Base-by-base conservation (phyloP, 2,329 filamentous ascomycete species). In the Lecanicillium sp. region DNA sequence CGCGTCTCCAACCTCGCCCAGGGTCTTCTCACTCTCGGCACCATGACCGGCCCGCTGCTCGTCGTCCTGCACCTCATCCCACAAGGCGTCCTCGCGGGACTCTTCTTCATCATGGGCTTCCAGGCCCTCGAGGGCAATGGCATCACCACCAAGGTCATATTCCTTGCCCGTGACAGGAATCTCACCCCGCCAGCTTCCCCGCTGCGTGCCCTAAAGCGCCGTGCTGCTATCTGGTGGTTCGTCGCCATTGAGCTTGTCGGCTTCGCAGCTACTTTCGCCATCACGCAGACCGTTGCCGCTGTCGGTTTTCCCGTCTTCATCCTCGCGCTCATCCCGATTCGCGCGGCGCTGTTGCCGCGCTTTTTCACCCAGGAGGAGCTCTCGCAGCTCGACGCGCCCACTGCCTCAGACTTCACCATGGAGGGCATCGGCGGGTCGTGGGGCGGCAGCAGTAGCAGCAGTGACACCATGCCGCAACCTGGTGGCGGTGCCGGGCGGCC, bases 51-150 rank as follows among this genome's bases (percentile, higher is more conserved):
- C 0, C 87, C 87, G 0, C 70, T 91, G 2, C 77, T 91, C 1
- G 68, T 83, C 17, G 85, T 90, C 14, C 70, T 91, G 9, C 83
- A 89, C 58, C 75, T 89, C 9, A 87, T 91, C 55, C 87, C 87
- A 0, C 86, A 90, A 60, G 86, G 83, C 51, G 86, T 90, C 2
- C 76, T 91, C 48, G 87, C 86, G 0, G 87, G 87, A 0, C 74
- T 91, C 21, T 91, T 91, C 72, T 90, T 90, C 67, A 78, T 89
- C 61, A 90, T 91, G 87, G 87, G 86, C 35, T 74, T 87, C 51
- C 84, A 90, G 67, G 86, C 86, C 3, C 78, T 91, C 26, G 77
- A 83, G 60, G 83, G 69, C 20, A 91, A 91, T 60, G 86, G 86
- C 19, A 87, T 91, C 60, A 90, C 86, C 0, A 68, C 75, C 52